phyloP scores from a whole-genome alignment of 2,329 filamentous ascomycete genomes.

The Calonectria naviculata region DNA sequence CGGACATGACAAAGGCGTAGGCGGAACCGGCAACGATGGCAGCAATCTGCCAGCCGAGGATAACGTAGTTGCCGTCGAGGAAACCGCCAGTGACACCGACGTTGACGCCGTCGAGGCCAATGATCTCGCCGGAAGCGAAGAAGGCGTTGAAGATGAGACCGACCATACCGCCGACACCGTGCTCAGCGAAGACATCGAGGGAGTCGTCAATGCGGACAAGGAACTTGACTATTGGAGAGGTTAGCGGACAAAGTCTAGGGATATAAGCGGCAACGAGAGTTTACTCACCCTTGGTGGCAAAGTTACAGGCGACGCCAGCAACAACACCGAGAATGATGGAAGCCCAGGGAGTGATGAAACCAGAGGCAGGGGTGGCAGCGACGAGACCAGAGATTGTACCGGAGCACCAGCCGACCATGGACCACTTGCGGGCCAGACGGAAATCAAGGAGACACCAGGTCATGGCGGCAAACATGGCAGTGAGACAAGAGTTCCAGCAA shows the following conservation, averaged over 20 bases:
- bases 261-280: background rate
- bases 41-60: slow-evolving; percentile 84
- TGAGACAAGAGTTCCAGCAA: slow-evolving; percentile 97
- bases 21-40: slow-evolving; percentile 75
- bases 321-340: slow-evolving; percentile 74
- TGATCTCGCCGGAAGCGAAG: slow-evolving; percentile 76
- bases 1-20: slow-evolving; percentile 81
- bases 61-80: slow-evolving; percentile 78
- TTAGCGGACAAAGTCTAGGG: slow-evolving; percentile 20
- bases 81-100: slow-evolving; percentile 75
- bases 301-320: slow-evolving; percentile 75
- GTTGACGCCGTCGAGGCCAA: slow-evolving; percentile 83
- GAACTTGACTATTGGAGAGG: slow-evolving; percentile 61
- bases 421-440: slow-evolving; percentile 95
- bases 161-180: slow-evolving; percentile 76
- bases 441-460: slow-evolving; percentile 97
- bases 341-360: slow-evolving; percentile 75
- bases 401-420: slow-evolving; percentile 79
- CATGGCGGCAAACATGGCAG: slow-evolving; percentile 90
- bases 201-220: slow-evolving; percentile 75
- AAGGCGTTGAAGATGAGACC: slow-evolving; percentile 79
- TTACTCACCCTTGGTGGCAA: slow-evolving; percentile 67
- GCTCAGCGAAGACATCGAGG: slow-evolving; percentile 79
- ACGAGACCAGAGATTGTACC: slow-evolving; percentile 78
- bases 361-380: slow-evolving; percentile 75